These are phyloP conservation scores for Cytospora paraplurivora DNA, from an alignment of 2,329 filamentous ascomycete genomes.

Conservation along the genomic window DNA sequence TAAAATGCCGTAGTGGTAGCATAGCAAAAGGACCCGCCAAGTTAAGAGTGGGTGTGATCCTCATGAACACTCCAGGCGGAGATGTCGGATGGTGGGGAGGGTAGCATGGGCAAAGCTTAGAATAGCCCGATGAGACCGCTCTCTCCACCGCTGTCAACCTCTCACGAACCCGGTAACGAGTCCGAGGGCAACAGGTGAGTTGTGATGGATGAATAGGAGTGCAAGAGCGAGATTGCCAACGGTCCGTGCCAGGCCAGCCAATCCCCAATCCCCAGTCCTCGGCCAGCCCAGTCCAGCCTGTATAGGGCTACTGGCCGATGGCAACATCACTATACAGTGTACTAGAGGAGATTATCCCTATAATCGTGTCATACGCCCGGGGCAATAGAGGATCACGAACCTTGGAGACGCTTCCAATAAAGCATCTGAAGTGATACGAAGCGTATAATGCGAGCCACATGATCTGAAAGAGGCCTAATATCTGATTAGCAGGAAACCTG, in stretches of 20 bases:
- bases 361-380: neutral
- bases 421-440: slow-evolving; percentile 16
- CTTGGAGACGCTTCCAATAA: slow-evolving; percentile 4
- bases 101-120: neutral
- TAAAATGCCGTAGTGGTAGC: neutral
- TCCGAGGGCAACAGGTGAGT: slow-evolving; percentile 8
- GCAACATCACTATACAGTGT: neutral
- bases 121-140: neutral
- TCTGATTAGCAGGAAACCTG: neutral
- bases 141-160: slow-evolving; percentile 9
- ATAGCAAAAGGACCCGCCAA: neutral
- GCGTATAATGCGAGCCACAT: slow-evolving; percentile 3
- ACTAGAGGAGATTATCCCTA: neutral
- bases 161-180: slow-evolving; percentile 17
- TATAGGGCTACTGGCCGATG: slow-evolving; percentile 10
- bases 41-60: neutral
- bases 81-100: neutral
- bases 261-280: slow-evolving; percentile 9
- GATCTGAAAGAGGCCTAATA: neutral
- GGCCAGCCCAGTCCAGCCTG: slow-evolving; percentile 19
- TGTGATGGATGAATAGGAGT: slow-evolving; percentile 11
- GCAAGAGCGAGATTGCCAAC: slow-evolving; percentile 12
- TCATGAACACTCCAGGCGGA: neutral
- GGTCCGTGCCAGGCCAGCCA: slow-evolving; percentile 23
- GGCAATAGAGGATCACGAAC: slow-evolving; percentile 15